Percentiles rank a stretch among this genome's conserved stretches.
Conservation (phyloP, 2,329 filamentous ascomycete genomes). For the Aspergillus phoenicis region DNA sequence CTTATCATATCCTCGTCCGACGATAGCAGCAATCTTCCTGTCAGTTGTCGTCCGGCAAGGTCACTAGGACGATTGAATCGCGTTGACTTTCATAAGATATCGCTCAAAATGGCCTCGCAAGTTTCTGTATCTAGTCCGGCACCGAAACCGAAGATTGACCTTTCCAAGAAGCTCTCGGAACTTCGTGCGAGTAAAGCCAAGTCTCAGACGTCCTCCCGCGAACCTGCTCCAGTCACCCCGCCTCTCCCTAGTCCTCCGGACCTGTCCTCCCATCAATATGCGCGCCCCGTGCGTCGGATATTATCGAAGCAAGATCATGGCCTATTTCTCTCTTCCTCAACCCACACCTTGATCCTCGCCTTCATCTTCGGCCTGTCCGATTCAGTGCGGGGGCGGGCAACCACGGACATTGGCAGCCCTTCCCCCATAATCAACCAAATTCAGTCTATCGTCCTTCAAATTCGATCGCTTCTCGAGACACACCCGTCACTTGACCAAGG, state of each 20-base stretch:
- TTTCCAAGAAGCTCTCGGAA: slow-evolving; percentile 45
- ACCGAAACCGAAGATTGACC: slow-evolving; percentile 33
- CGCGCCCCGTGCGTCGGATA: slow-evolving; percentile 74
- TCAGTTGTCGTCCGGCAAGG: not conserved
- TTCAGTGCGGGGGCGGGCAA: slow-evolving; percentile 62
- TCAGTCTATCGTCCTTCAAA: slow-evolving; percentile 68
- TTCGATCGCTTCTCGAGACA: slow-evolving; percentile 65
- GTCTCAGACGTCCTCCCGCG: slow-evolving; percentile 32
- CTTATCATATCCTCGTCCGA: not conserved
- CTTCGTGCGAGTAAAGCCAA: slow-evolving; percentile 40
- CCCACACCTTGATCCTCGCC: slow-evolving; percentile 73
- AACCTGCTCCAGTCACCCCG: slow-evolving; percentile 75
- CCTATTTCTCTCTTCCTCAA: slow-evolving; percentile 75
- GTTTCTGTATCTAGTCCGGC: slow-evolving; percentile 16
- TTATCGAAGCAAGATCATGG: slow-evolving; percentile 78
- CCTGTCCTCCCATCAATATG: slow-evolving; percentile 62
- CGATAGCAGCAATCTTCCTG: not conserved
- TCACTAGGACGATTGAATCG: not conserved
- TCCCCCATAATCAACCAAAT: slow-evolving; percentile 65
- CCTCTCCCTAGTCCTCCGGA: slow-evolving; percentile 69
- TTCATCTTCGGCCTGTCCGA: slow-evolving; percentile 89
- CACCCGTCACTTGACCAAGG: slow-evolving; percentile 83
- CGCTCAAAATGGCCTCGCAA: slow-evolving; percentile 28
- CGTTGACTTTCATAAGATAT: not conserved
- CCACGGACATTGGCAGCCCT: slow-evolving; percentile 40